phyloP scores from a whole-genome alignment of 2,329 filamentous ascomycete genomes.

The Balansia obtecta region DNA sequence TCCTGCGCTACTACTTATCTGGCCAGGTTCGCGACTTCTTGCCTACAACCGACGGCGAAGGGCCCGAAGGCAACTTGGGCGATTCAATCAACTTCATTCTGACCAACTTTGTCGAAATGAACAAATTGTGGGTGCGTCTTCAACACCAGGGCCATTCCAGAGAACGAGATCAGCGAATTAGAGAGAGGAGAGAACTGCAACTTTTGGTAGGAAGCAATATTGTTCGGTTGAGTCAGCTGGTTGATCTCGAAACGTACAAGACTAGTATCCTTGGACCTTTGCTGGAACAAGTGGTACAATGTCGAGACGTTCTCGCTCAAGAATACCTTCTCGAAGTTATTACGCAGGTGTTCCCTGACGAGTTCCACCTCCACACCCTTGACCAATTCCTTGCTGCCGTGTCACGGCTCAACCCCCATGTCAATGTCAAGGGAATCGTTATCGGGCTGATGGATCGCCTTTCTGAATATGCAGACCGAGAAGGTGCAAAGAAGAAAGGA shows the following conservation, averaged over 20 bases:
- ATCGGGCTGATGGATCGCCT: slow-evolving; percentile 96
- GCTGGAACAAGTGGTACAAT: slow-evolving; percentile 94
- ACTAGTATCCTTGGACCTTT: slow-evolving; percentile 77
- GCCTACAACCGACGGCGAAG: slow-evolving; percentile 70
- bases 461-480: slow-evolving; percentile 86
- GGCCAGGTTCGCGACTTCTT: slow-evolving; percentile 87
- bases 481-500: slow-evolving; percentile 57
- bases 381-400: slow-evolving; percentile 92
- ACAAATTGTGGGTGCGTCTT: slow-evolving; percentile 95
- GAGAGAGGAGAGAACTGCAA: slow-evolving; percentile 90
- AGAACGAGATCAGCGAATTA: slow-evolving; percentile 84
- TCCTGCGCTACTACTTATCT: slow-evolving; percentile 90
- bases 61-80: slow-evolving; percentile 87
- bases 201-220: slow-evolving; percentile 93
- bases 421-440: slow-evolving; percentile 96
- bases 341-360: slow-evolving; percentile 96
- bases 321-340: slow-evolving; percentile 97
- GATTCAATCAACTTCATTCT: slow-evolving; percentile 97
- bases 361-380: slow-evolving; percentile 93
- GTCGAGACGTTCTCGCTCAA: slow-evolving; percentile 89
- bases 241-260: slow-evolving; percentile 91
- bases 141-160: slow-evolving; percentile 96
- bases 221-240: slow-evolving; percentile 85
- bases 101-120: slow-evolving; percentile 99
- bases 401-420: slow-evolving; percentile 83